Evolutionary conservation across 1,284 basidiomycete genomes (phyloP).

Genomic region (Coniferiporia weirii): DNA sequence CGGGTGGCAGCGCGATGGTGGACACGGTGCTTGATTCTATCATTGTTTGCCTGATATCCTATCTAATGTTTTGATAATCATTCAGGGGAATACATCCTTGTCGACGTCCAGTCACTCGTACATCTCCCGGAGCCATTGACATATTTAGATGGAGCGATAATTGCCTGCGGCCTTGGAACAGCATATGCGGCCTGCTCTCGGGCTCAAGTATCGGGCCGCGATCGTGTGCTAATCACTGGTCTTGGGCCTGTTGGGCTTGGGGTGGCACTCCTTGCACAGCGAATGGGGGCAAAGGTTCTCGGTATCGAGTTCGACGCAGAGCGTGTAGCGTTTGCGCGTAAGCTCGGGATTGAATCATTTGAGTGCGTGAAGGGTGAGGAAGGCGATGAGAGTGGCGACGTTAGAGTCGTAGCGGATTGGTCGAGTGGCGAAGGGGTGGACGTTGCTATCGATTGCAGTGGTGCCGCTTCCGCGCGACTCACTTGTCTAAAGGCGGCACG

Average conservation of each 20-base stretch:
- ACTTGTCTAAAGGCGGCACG: constrained; percentile 14
- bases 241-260: constrained; percentile 19
- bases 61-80: neutral
- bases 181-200: constrained; percentile 17
- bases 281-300: constrained; percentile 18
- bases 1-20: constrained; percentile 20
- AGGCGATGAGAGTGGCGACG: constrained; percentile 9
- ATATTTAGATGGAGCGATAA: constrained; percentile 18
- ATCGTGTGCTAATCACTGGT: constrained; percentile 17
- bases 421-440: constrained; percentile 15
- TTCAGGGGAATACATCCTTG: constrained; percentile 17
- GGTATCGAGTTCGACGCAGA: constrained; percentile 18
- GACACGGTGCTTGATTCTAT: constrained; percentile 10
- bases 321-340: constrained; percentile 15
- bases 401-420: constrained; percentile 9
- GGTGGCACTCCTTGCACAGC: constrained; percentile 16
- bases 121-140: constrained; percentile 15
- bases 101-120: constrained; percentile 15
- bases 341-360: constrained; percentile 12
- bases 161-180: constrained; percentile 18
- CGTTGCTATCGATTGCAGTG: constrained; percentile 19
- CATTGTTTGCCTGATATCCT: neutral
- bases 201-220: constrained; percentile 16
- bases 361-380: constrained; percentile 10
- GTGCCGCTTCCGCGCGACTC: constrained; percentile 13